Percentiles rank a stretch among this genome's conserved stretches.
These are phyloP conservation scores for Neocucurbitaria cava DNA, from an alignment of 2,329 filamentous ascomycete species.

Conservation along the genomic window DNA sequence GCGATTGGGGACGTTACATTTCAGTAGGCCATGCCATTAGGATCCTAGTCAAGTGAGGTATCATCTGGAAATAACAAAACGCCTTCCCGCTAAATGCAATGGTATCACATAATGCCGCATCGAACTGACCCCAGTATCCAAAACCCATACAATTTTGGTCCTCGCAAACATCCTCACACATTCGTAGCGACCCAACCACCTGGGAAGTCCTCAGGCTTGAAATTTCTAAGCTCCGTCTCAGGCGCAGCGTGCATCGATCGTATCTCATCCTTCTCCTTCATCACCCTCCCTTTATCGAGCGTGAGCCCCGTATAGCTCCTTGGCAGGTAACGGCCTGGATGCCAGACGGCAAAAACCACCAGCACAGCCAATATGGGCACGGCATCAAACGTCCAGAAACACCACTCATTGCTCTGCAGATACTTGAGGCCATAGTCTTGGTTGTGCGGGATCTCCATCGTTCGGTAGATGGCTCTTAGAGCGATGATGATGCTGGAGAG, in stretches of 20 bases:
- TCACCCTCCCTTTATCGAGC: conserved; percentile 38
- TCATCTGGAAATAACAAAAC: conserved; percentile 15
- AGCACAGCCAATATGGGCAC: conserved; percentile 59
- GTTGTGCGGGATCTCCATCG: conserved; percentile 61
- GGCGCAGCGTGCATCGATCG: conserved; percentile 14
- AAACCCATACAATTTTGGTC: background rate
- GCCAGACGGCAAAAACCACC: conserved; percentile 58
- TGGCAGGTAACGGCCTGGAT: conserved; percentile 51
- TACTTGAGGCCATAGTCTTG: conserved; percentile 55
- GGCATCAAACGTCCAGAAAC: conserved; percentile 61
- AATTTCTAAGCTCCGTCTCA: conserved; percentile 23
- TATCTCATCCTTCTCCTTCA: conserved; percentile 45
- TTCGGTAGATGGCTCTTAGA: conserved; percentile 61
- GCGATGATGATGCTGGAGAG: conserved; percentile 44
- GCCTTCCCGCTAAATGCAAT: conserved; percentile 22
- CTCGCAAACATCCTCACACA: conserved; percentile 3
- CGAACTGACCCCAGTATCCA: background rate
- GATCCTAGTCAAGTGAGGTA: conserved; percentile 8
- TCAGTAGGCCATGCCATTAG: background rate
- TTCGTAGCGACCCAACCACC: conserved; percentile 1
- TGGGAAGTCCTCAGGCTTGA: conserved; percentile 35
- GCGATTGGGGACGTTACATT: background rate
- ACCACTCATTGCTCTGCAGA: conserved; percentile 60
- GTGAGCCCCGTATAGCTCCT: conserved; percentile 37
- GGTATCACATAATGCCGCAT: conserved; percentile 18